A percentile compares a stretch with the other conserved stretches of the same genome.
These are phyloP conservation scores for Citrus mangshanensis DNA, from an alignment of 345 rosid species.

Conservation along the genomic window DNA sequence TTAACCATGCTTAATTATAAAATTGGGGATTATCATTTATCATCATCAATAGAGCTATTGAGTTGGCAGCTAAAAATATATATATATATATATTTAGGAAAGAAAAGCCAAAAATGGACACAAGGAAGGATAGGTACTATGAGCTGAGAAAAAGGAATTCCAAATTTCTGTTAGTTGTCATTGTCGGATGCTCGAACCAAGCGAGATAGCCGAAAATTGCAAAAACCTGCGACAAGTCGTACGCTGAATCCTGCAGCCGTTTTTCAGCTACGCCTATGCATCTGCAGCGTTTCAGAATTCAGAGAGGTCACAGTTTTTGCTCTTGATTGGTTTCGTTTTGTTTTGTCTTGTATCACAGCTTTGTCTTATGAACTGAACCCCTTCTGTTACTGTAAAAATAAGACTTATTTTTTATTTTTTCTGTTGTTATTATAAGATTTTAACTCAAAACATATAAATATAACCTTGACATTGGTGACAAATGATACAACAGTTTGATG, in stretches of 20 bases:
- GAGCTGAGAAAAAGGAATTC: background rate
- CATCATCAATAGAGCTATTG: too few species aligned
- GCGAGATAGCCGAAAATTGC: background rate
- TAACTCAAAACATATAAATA: too few species aligned
- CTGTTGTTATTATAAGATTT: too few species aligned
- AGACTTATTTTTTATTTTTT: too few species aligned
- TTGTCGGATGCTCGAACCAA: background rate
- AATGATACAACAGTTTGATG: too few species aligned
- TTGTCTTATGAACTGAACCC: too few species aligned
- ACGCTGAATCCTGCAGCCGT: background rate
- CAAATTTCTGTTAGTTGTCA: background rate
- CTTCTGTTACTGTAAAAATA: too few species aligned
- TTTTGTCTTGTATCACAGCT: background rate
- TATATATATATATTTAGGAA: too few species aligned
- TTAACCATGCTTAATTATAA: too few species aligned
- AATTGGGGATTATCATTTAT: too few species aligned
- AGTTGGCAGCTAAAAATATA: too few species aligned
- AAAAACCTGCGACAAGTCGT: background rate
- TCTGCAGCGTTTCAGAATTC: background rate
- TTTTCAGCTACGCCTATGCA: background rate
- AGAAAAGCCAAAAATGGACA: too few species aligned
- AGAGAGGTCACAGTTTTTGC: background rate
- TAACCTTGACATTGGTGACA: background rate
- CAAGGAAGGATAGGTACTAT: background rate
- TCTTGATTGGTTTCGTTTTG: background rate